Percentiles rank a stretch among this genome's conserved stretches.
Conservation (phyloP, 2,329 filamentous ascomycete species). For the Pyricularia pennisetigena region DNA sequence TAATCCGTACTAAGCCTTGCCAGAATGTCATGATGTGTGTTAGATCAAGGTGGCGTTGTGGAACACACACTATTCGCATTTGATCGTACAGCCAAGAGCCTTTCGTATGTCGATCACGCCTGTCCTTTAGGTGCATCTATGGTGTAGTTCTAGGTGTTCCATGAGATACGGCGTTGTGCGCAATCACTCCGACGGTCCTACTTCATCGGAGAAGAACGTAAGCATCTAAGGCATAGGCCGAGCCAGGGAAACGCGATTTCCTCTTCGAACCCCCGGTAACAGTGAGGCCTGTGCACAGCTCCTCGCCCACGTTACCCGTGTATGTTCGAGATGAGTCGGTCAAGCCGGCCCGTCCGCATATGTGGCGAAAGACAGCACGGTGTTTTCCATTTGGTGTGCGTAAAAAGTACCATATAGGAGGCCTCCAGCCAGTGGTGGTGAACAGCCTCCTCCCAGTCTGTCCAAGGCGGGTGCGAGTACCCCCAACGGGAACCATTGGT, state of each 20-base stretch:
- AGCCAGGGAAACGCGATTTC: not conserved
- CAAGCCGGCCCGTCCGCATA: not conserved
- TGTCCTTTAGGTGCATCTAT: not conserved
- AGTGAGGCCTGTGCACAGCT: not conserved
- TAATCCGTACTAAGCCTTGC: not conserved
- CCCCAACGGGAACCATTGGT: not conserved
- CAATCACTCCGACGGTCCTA: not conserved
- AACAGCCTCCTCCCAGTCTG: not conserved
- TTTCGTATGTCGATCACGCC: not conserved
- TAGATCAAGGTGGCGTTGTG: not conserved
- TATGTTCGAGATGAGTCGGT: not conserved
- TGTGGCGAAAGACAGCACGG: not conserved
- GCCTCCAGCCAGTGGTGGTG: not conserved
- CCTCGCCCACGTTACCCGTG: not conserved
- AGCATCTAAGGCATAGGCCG: not conserved
- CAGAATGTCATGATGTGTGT: not conserved
- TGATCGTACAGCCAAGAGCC: not conserved
- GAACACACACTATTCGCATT: not conserved
- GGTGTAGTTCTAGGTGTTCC: not conserved
- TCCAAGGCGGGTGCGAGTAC: not conserved
- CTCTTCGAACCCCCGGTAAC: not conserved
- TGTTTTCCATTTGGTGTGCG: not conserved
- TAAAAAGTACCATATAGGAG: not conserved
- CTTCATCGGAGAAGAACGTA: not conserved
- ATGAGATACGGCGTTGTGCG: not conserved